Evolutionary conservation across 148 eudicot species (phyloP), one percentile per base, ranked within the genome.

Genomic region (Vaccinium darrowii): DNA sequence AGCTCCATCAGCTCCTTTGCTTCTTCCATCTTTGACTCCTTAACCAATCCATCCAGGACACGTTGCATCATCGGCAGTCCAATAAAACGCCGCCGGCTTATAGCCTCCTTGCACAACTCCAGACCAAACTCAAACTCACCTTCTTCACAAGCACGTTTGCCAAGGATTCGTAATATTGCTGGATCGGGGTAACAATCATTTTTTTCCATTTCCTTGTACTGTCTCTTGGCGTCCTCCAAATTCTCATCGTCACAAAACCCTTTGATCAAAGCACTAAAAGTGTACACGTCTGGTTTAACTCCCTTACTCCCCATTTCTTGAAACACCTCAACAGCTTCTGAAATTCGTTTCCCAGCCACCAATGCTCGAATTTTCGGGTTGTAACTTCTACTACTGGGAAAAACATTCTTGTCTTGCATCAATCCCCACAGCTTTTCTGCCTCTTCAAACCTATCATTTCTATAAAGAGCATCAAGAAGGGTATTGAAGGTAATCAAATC

Each of bases 351-450:
- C 18, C 33, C 54, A 10, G 82, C 60, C 12, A 84, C 87, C 85
- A 91, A 84, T 19, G 89, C 89, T 27, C 63, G 54, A 47, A 92
- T 25, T 87, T 89, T 91, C 7, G 84, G 83, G 79, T 88, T 86
- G 82, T 89, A 91, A 83, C 89, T 87, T 1, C 85, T 82, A 2
- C 80, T 23, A 88, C 86, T 52, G 71, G 97, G 93, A 81, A 72
- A 85, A 16, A 90, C 80, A 83, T 76, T 81, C 81, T 85, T 87
- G 2, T 65, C 79, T 9, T 76, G 67, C 97, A 94, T 91, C 84
- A 81, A 54, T 9, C 60, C 90, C 97, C 93, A 90, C 54, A 84
- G 43, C 33, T 90, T 88, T 25, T 90, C 93, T 16, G 89, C 94
- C 27, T 90, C 89, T 12, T 30, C 51, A 82, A 89, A 74, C 69